A percentile compares a stretch with the other conserved stretches of the same genome.
These are phyloP conservation scores for Ramichloridium luteum DNA, from an alignment of 2,329 filamentous ascomycete species.

Conservation along the genomic window DNA sequence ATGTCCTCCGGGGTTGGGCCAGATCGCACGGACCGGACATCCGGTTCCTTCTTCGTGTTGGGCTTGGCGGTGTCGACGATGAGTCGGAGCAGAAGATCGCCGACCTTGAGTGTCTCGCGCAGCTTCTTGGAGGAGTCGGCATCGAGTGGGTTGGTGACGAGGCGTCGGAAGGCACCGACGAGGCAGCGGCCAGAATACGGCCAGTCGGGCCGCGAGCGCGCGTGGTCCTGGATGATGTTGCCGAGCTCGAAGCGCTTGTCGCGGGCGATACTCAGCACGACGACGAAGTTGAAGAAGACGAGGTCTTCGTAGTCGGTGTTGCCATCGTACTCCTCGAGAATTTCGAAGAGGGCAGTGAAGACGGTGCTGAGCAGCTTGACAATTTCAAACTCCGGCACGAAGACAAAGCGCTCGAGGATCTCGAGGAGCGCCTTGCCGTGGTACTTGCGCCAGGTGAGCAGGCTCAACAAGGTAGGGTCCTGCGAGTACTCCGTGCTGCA, in stretches of 20 bases:
- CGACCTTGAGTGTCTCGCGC: conserved; percentile 87
- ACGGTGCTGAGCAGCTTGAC: conserved; percentile 87
- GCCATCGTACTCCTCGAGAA: conserved; percentile 80
- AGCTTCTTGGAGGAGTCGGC: conserved; percentile 72
- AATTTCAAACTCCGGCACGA: conserved; percentile 93
- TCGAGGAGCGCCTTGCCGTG: conserved; percentile 58
- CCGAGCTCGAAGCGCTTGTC: conserved; percentile 87
- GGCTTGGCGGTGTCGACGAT: conserved; percentile 80
- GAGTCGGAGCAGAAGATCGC: conserved; percentile 84
- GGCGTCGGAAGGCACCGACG: conserved; percentile 70
- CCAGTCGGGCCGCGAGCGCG: conserved; percentile 79
- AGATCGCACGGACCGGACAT: conserved; percentile 6
- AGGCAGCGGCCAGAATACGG: conserved; percentile 84
- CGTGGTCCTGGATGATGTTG: conserved; percentile 83
- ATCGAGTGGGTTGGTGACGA: conserved; percentile 73
- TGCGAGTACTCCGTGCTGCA: conserved; percentile 94
- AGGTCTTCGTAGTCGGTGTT: conserved; percentile 87
- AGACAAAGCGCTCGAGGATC: conserved; percentile 70
- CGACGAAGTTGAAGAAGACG: conserved; percentile 80
- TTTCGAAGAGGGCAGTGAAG: conserved; percentile 80
- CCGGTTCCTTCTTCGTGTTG: conserved; percentile 24
- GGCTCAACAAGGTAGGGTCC: conserved; percentile 69
- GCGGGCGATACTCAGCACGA: conserved; percentile 83
- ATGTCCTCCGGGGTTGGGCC: conserved; percentile 3
- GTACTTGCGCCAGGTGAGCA: conserved; percentile 59